These are phyloP conservation scores for Colletotrichum salicis DNA, from an alignment of 2,329 filamentous ascomycete species.

Conservation along the genomic window DNA sequence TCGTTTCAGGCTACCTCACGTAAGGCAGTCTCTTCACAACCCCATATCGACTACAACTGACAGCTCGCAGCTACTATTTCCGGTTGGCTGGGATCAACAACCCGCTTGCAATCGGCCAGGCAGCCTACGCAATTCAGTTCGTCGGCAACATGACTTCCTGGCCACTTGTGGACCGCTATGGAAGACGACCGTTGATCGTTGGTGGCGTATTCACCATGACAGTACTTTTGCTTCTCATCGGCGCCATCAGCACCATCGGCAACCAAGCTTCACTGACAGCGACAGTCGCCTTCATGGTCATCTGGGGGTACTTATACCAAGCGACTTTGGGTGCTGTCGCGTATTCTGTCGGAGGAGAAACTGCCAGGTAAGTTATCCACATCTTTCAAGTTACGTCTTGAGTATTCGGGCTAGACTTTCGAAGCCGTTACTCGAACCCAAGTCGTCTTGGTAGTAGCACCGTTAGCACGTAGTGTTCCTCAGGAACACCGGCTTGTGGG, in stretches of 20 bases:
- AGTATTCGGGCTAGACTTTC: neutral
- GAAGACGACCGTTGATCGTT: slow-evolving; percentile 44
- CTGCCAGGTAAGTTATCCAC: slow-evolving; percentile 36
- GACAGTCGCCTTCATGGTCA: slow-evolving; percentile 43
- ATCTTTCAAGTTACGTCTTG: neutral
- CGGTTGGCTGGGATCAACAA: slow-evolving; percentile 43
- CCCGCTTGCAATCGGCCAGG: slow-evolving; percentile 43
- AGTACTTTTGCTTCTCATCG: slow-evolving; percentile 42
- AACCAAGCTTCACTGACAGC: slow-evolving; percentile 37
- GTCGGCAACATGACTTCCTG: slow-evolving; percentile 45
- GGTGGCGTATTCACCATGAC: slow-evolving; percentile 43
- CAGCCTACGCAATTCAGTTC: slow-evolving; percentile 43
- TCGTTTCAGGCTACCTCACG: slow-evolving; percentile 49
- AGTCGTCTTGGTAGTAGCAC: neutral
- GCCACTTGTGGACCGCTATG: slow-evolving; percentile 44
- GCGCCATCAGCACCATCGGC: slow-evolving; percentile 44
- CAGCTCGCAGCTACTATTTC: slow-evolving; percentile 39
- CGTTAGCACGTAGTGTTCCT: neutral
- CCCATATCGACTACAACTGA: neutral
- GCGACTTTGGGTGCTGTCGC: slow-evolving; percentile 43
- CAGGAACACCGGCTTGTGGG: slow-evolving; percentile 18
- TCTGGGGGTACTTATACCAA: slow-evolving; percentile 44
- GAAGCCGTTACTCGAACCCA: neutral
- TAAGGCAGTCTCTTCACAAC: slow-evolving; percentile 19
- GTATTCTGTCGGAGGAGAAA: slow-evolving; percentile 45